Evolutionary conservation across 2,329 filamentous ascomycete genomes (phyloP), one percentile per base, ranked within the genome.

Genomic region (Pseudocercospora musae): DNA sequence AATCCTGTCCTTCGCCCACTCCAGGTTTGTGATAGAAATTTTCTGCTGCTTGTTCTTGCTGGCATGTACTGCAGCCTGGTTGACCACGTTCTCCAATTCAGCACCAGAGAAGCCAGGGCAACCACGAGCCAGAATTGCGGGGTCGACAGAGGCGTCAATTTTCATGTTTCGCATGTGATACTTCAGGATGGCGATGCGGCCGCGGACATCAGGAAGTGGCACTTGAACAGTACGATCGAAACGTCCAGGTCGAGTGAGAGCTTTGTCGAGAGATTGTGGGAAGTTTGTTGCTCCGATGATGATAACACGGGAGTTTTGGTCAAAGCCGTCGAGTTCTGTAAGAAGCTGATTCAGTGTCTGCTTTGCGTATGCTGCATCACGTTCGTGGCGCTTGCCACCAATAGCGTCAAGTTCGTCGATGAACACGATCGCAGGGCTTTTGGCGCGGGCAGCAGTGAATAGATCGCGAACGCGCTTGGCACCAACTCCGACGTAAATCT

Each of bases 1-100:
- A 58, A 99, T 91, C 79, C 95, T 95, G 80, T 99, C 95, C 78
- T 96, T 98, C 61, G 95, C 95, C 93, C 94, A 99, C 70, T 97
- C 93, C 67, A 98, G 88, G 73, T 98, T 92, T 33, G 84, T 78
- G 76, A 92, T 89, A 11, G 85, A 84, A 58, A 99, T 91, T 50
- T 88, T 84, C 62, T 82, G 82, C 42, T 89, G 85, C 78, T 93
- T 95, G 69, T 90, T 85, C 75, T 95, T 92, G 72, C 92, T 96
- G n/a, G 95, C 95, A 72, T 90, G 91, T 48, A 99, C 89, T 21
- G 95, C 95, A 31, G 95, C 95, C 75, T 97, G 91, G 78, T 99
- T 99, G 73, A 96, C 90, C 70, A 99, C 87, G 75, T 97, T 99
- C 79, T 98, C 95, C 11, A 99, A 83, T 71, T 99, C 95, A 20